Conservation (phyloP, 306 rosid genomes). For the Oemleria cerasiformis region DNA sequence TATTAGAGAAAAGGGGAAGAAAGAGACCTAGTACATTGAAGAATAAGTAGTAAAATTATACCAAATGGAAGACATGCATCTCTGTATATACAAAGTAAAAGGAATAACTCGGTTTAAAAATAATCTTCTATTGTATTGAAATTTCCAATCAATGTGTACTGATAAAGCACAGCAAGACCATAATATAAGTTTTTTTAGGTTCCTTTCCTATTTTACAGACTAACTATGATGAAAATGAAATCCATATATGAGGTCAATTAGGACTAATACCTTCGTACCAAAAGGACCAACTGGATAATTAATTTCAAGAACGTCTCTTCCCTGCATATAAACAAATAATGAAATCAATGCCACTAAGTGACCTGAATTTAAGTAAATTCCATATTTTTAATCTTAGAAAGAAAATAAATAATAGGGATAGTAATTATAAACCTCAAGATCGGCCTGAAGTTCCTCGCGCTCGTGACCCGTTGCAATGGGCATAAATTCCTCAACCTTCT, state of each 20-base stretch:
- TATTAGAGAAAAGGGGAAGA: too few species aligned
- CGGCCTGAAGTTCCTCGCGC: slow-evolving; percentile 37
- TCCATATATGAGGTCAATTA: not conserved
- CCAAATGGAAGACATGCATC: not conserved
- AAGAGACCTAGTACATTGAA: not conserved
- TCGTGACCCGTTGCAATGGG: slow-evolving; percentile 43
- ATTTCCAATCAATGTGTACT: not conserved
- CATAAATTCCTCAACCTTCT: slow-evolving; percentile 26
- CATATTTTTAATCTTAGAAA: not conserved
- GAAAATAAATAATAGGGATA: not conserved
- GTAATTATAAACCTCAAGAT: slow-evolving; percentile 31
- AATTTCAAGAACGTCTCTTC: slow-evolving; percentile 40
- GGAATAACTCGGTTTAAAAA: not conserved
- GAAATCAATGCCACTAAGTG: not conserved
- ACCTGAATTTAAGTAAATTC: not conserved
- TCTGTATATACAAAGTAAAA: not conserved
- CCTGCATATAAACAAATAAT: slow-evolving; percentile 29
- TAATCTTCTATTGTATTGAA: too few species aligned
- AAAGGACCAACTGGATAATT: slow-evolving; percentile 43
- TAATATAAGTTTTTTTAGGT: not conserved
- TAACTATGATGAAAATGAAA: not conserved
- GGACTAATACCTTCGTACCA: slow-evolving; percentile 40
- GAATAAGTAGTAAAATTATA: not conserved
- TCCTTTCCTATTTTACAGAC: not conserved
- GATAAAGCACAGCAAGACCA: not conserved